Evolutionary conservation across 495 filamentous ascomycete species (phyloP).

Genomic region (Penicillium fimorum): DNA sequence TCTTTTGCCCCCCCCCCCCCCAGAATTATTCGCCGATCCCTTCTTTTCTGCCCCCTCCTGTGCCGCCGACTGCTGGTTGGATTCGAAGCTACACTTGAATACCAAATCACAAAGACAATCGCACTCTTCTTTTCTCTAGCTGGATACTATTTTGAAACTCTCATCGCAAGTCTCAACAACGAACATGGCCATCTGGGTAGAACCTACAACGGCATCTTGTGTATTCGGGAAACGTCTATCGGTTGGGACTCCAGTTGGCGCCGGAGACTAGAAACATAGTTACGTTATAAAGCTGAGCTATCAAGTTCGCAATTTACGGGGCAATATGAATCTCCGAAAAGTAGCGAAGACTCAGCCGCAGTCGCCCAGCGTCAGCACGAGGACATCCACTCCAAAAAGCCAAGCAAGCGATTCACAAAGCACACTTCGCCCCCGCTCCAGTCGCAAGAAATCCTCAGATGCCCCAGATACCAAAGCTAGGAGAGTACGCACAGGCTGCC

Average conservation of each 20-base stretch:
- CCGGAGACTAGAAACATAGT: constrained; percentile 24
- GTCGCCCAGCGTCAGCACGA: constrained; percentile 13
- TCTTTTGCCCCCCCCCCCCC: background rate
- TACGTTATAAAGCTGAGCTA: background rate
- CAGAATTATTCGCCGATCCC: constrained; percentile 8
- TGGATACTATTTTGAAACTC: background rate
- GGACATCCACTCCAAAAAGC: constrained; percentile 19
- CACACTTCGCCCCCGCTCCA: constrained; percentile 11
- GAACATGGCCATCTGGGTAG: constrained; percentile 31
- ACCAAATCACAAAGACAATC: constrained; percentile 2
- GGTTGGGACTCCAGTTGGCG: constrained; percentile 15
- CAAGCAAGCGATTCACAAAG: constrained; percentile 26
- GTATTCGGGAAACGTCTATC: constrained; percentile 17
- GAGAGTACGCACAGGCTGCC: constrained; percentile 71
- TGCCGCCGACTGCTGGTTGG: background rate
- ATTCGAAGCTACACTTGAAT: background rate
- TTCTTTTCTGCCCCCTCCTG: constrained; percentile 8
- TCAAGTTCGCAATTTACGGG: background rate
- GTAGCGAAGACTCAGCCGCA: constrained; percentile 16
- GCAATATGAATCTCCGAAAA: constrained; percentile 25
- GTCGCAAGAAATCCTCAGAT: constrained; percentile 28
- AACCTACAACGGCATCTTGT: constrained; percentile 16
- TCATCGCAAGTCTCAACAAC: constrained; percentile 4
- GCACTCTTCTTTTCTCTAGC: background rate
- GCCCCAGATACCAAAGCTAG: constrained; percentile 53